Base-by-base conservation (phyloP, 1,284 basidiomycete species). In the Cryptococcus hybrid region DNA sequence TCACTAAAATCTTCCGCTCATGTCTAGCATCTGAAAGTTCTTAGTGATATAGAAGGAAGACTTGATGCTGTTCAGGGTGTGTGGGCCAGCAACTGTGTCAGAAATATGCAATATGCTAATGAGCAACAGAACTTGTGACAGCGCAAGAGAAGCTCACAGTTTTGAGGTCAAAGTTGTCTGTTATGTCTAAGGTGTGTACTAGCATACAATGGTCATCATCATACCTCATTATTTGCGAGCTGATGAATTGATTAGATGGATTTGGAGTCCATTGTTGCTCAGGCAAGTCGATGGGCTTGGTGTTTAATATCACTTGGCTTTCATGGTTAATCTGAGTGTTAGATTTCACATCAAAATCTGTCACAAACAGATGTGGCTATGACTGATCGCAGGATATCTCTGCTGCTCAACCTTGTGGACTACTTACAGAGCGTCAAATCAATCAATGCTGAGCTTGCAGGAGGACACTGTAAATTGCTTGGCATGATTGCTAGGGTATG, bases 11-110 rank as follows among this genome's bases (percentile, higher is more conserved):
- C 24, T 46, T 18, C 24, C 15, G 13, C 5, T 15, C 38, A 24
- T 39, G 12, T 38, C 13, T 11, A n/a, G n/a, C 42, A 24, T 5
- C 35, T 59, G 57, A 24, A 40, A 85, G 88, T 84, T 3, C 82
- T 83, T 59, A 73, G 78, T 37, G 82, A 86, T 0, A 86, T 97
- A 42, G 85, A 92, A 60, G 86, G 86, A 0, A 84, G 94, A 3
- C 82, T 94, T 12, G 90, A 92, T 63, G 88, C 86, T 3, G 89
- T 94, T 1, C 85, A 90, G 82, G 90, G 90, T 84, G 55, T 42
- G 47, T 40, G 5, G n/a, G 43, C 43, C 24, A 15, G 5, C 13
- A 11, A 15, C 5, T 9, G 8, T 7, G 5, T 15, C 11, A 30
- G 30, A 30, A 30, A 30, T 30, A 30, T n/a, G 9, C 9, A n/a